Conservation (phyloP, 139 green algal species). For the Haematococcus lacustris region DNA sequence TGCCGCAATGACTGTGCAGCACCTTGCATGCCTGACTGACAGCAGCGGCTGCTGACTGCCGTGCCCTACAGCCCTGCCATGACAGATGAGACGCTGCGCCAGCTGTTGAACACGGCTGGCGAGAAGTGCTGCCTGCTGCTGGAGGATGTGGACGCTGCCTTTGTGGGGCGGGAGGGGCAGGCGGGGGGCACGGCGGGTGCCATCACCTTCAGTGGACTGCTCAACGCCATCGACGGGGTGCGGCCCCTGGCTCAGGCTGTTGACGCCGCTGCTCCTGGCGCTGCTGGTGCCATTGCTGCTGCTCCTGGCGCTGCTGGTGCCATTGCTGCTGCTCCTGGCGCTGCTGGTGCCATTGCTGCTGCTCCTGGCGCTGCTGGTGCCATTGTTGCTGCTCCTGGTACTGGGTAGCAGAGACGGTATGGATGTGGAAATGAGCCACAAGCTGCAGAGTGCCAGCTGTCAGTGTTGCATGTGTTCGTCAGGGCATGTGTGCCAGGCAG, state of each 20-base stretch:
- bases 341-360: too few species aligned
- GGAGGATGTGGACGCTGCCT: slow-evolving; percentile 52
- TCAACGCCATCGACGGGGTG: slow-evolving; percentile 54
- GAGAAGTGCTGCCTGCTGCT: slow-evolving; percentile 33
- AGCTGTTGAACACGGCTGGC: slow-evolving; percentile 25
- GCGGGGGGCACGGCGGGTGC: neutral
- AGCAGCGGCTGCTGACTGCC: too few species aligned
- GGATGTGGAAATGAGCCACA: too few species aligned
- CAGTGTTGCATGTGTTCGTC: neutral
- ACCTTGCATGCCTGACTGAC: too few species aligned
- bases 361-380: neutral
- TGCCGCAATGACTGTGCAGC: too few species aligned
- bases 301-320: too few species aligned
- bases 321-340: too few species aligned
- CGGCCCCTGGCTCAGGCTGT: neutral
- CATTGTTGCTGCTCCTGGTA: neutral
- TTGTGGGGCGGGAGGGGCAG: slow-evolving; percentile 16
- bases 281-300: too few species aligned
- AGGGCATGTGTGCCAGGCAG: neutral
- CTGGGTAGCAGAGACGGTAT: too few species aligned
- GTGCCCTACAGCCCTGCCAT: slow-evolving; percentile 30
- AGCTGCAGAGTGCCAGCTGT: neutral
- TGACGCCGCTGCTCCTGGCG: neutral
- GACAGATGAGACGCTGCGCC: slow-evolving; percentile 39
- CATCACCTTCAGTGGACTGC: slow-evolving; percentile 47